Percentiles rank a stretch among this genome's conserved stretches.
These are phyloP conservation scores for Cercospora zeina DNA, from an alignment of 2,329 filamentous ascomycete genomes.

Conservation along the genomic window DNA sequence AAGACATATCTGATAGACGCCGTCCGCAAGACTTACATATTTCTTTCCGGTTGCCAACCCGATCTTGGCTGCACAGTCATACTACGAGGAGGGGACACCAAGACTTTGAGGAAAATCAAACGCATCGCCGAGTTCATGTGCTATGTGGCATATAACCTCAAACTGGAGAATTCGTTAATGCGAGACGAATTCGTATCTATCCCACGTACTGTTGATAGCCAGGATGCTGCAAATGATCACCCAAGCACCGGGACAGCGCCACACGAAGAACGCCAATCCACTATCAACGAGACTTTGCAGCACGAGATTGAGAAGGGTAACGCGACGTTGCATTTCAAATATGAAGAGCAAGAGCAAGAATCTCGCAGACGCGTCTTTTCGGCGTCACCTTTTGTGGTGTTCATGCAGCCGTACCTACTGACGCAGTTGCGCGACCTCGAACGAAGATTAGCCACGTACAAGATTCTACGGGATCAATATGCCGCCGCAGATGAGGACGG, in stretches of 20 bases:
- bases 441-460: constrained; percentile 76
- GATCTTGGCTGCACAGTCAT: constrained; percentile 94
- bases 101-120: constrained; percentile 76
- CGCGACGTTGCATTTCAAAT: constrained; percentile 64
- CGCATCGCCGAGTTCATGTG: constrained; percentile 97
- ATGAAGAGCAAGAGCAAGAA: constrained; percentile 91
- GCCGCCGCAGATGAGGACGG: constrained; percentile 44
- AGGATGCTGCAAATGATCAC: constrained; percentile 33
- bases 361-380: constrained; percentile 92
- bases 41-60: constrained; percentile 83
- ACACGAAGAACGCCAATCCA: constrained; percentile 19
- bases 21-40: constrained; percentile 91
- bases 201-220: constrained; percentile 56
- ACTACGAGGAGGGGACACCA: constrained; percentile 74
- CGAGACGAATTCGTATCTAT: constrained; percentile 88
- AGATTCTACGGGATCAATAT: constrained; percentile 74
- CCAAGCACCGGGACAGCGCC: constrained; percentile 14
- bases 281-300: constrained; percentile 24
- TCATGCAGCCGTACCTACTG: constrained; percentile 87
- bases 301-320: constrained; percentile 23
- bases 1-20: constrained; percentile 89
- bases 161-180: constrained; percentile 91
- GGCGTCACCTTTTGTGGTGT: constrained; percentile 93
- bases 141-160: constrained; percentile 97
- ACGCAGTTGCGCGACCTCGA: constrained; percentile 93